Evolutionary conservation across 2,329 filamentous ascomycete genomes (phyloP).

Genomic region (Trichoderma arundinaceum): DNA sequence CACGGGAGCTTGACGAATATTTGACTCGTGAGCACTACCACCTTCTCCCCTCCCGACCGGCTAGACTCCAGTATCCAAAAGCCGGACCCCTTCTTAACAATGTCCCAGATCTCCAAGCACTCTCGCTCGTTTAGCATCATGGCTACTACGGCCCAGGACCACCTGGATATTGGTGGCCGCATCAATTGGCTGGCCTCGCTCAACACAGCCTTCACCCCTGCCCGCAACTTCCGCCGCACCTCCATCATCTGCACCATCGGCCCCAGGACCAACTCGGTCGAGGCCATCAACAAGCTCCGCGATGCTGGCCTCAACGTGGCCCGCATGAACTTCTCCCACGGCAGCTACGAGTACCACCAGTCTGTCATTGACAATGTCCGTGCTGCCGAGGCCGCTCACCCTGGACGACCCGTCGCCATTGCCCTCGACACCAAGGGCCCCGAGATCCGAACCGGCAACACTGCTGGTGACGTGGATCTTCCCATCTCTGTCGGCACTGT

Average conservation of each 20-base stretch:
- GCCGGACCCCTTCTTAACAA: constrained; percentile 35
- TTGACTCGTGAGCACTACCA: constrained; percentile 22
- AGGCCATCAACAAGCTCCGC: constrained; percentile 95
- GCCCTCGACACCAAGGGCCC: constrained; percentile 78
- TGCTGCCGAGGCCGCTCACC: constrained; percentile 76
- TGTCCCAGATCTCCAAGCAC: constrained; percentile 43
- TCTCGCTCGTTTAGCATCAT: constrained; percentile 51
- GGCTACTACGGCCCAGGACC: constrained; percentile 76
- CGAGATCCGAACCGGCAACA: constrained; percentile 68
- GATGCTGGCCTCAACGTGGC: constrained; percentile 94
- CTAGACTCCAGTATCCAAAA: not conserved
- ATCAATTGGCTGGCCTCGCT: constrained; percentile 72
- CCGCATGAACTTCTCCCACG: constrained; percentile 97
- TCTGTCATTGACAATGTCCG: constrained; percentile 96
- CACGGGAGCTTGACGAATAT: constrained; percentile 20
- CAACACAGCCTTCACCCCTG: constrained; percentile 85
- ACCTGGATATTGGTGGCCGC: constrained; percentile 77
- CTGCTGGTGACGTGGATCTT: constrained; percentile 85
- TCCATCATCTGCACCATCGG: constrained; percentile 99
- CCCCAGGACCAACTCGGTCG: constrained; percentile 97
- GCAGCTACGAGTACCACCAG: constrained; percentile 90
- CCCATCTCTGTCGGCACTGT: constrained; percentile 83
- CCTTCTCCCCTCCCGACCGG: constrained; percentile 7
- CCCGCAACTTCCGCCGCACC: constrained; percentile 90
- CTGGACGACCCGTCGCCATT: constrained; percentile 90